phyloP scores from a whole-genome alignment of 176 grass and related monocot genomes.

The Echinochloa phyllopogon region DNA sequence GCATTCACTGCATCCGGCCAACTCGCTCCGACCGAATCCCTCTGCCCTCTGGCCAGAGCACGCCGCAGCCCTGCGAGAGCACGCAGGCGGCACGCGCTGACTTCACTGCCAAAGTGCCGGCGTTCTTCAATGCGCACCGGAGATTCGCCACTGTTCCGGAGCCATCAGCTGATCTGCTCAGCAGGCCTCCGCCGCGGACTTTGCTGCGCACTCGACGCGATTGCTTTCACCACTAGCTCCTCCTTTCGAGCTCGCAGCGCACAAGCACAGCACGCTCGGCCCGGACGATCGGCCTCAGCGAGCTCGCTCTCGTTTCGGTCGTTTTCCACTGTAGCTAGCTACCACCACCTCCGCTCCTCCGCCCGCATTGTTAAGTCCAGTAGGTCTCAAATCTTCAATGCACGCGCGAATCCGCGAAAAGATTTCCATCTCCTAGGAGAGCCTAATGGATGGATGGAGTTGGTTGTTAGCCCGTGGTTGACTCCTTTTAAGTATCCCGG shows the following conservation, averaged over 20 bases:
- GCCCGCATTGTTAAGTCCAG: background rate
- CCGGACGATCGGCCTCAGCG: background rate
- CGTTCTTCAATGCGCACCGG: background rate
- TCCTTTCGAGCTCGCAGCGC: background rate
- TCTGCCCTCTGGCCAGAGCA: background rate
- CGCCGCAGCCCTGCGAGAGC: background rate
- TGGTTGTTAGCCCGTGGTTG: slow-evolving; percentile 1
- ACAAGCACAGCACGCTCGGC: background rate
- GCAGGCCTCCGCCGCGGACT: slow-evolving; percentile 4
- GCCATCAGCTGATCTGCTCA: slow-evolving; percentile 8
- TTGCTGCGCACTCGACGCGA: background rate
- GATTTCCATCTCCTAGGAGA: background rate
- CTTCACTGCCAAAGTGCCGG: background rate
- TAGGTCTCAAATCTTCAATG: background rate
- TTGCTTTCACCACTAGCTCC: background rate
- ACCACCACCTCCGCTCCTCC: background rate
- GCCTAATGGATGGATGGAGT: background rate
- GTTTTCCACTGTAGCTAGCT: background rate
- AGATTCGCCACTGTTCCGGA: background rate
- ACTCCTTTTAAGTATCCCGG: background rate
- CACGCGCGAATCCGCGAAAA: slow-evolving; percentile 18
- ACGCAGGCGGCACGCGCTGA: slow-evolving; percentile 12
- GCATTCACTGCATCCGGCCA: background rate
- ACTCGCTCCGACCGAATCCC: background rate
- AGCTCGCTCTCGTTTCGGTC: background rate